Base-by-base conservation (phyloP, 148 eudicot species). In the Vaccinium macrocarpon region DNA sequence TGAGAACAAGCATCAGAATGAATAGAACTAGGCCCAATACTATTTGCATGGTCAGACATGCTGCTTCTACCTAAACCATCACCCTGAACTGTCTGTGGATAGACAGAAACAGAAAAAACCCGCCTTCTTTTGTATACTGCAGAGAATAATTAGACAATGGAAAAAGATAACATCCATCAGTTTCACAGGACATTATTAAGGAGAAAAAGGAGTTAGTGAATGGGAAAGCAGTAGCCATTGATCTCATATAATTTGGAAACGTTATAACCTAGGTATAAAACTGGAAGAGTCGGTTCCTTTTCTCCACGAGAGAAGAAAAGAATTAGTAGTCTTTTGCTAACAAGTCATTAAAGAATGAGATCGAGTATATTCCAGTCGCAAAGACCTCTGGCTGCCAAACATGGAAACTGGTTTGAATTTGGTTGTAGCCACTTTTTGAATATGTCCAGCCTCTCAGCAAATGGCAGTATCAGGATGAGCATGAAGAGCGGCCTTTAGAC, bases 81-180 rank as follows among this genome's bases (percentile, higher is more conserved):
- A 19, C 25, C 64, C 46, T 15, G 11, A 56, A 59, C 74, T 59
- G 76, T 15, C 11, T 55, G 84, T 73, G 23, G 57, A 42, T 78
- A 50, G 32, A 83, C 82, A 51, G 79, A 56, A 64, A 83, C 82
- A 51, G 79, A 56, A 64, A 81, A 83, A 81, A 59, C 84, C 66
- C 51, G 76, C 68, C 88, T 76, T 86, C 89, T 81, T 16, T 73
- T 78, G 78, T 82, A 75, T 81, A 82, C 91, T 90, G 85, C 81
- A 52, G 62, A 70, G 50, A 56, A 79, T 18, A 42, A 42, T 35
- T 50, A 59, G 73, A 42, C 27, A 59, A 72, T 5, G 61, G 49
- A 70, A 49, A 52, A 68, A 46, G 52, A 72, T 56, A 19, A 71
- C 64, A 49, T 5, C 56, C 46, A 11, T 52, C 48, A 55, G 25